These are phyloP conservation scores for Coemansia sp. DNA, from an alignment of 192 early-diverging fungal genomes.

Conservation along the genomic window DNA sequence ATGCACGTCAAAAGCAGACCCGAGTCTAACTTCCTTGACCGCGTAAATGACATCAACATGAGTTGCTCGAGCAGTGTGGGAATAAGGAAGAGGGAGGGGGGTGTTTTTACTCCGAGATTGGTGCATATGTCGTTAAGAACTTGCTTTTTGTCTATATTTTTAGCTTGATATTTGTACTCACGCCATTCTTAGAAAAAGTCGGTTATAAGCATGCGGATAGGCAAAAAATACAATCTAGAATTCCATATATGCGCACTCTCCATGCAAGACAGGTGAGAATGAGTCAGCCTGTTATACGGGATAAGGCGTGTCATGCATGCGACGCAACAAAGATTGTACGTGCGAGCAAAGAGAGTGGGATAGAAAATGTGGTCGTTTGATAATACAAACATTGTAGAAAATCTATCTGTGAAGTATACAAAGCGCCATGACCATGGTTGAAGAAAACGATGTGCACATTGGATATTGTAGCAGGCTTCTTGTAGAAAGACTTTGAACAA, in stretches of 20 bases:
- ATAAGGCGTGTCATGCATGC: not conserved
- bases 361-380: too few relatives aligned
- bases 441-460: not conserved
- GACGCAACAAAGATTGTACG: not conserved
- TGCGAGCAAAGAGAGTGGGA: not conserved
- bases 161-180: not conserved
- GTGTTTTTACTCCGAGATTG: not conserved
- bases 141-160: slow-evolving; percentile 4
- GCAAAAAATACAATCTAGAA: not conserved
- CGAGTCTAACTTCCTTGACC: not conserved
- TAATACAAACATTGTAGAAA: not conserved
- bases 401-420: not conserved
- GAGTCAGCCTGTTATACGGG: not conserved
- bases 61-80: slow-evolving; percentile 1
- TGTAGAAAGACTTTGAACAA: slow-evolving; percentile 7
- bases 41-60: not conserved
- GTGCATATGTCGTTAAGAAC: not conserved
- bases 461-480: not conserved
- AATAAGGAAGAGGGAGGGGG: not conserved
- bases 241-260: not conserved
- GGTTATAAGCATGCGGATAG: not conserved
- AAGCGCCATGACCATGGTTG: not conserved
- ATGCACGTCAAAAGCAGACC: slow-evolving; percentile 24
- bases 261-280: not conserved
- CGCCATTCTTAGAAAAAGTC: not conserved